Evolutionary conservation across 1,139 yeast species (phyloP).

Genomic region (Yamadazyma blattariae): DNA sequence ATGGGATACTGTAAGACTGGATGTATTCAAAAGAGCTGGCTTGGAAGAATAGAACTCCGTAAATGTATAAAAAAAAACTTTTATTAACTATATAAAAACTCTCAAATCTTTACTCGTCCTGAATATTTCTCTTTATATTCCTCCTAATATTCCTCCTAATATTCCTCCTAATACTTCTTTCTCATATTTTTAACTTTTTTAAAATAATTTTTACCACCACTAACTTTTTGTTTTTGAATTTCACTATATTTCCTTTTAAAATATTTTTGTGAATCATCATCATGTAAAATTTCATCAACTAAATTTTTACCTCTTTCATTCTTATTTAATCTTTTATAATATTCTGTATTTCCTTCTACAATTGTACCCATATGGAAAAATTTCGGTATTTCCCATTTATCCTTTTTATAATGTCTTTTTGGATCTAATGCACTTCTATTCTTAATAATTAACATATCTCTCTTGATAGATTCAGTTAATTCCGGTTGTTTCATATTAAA

Average conservation of each 20-base stretch:
- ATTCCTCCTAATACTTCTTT: constrained; percentile 36
- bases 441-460: constrained; percentile 76
- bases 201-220: constrained; percentile 72
- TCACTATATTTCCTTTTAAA: constrained; percentile 83
- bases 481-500: constrained; percentile 81
- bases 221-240: constrained; percentile 69
- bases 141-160: background rate
- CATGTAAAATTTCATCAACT: constrained; percentile 79
- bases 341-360: constrained; percentile 78
- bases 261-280: constrained; percentile 66
- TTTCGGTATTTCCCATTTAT: constrained; percentile 77
- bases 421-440: constrained; percentile 94
- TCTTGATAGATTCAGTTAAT: constrained; percentile 65
- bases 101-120: too few relatives aligned
- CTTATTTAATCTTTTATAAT: constrained; percentile 63
- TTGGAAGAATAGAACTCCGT: constrained; percentile 23
- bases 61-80: constrained; percentile 1
- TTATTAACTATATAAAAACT: too few relatives aligned
- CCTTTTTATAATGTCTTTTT: constrained; percentile 90
- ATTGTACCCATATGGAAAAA: constrained; percentile 88
- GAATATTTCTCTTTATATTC: background rate
- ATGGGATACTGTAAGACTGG: constrained; percentile 52
- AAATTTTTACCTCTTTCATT: constrained; percentile 75
- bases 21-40: constrained; percentile 49
- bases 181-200: constrained; percentile 65